Percentiles rank a stretch among this genome's conserved stretches.
Evolutionary conservation across 2,329 filamentous ascomycete species (phyloP).

Genomic region (Claviceps pusilla): DNA sequence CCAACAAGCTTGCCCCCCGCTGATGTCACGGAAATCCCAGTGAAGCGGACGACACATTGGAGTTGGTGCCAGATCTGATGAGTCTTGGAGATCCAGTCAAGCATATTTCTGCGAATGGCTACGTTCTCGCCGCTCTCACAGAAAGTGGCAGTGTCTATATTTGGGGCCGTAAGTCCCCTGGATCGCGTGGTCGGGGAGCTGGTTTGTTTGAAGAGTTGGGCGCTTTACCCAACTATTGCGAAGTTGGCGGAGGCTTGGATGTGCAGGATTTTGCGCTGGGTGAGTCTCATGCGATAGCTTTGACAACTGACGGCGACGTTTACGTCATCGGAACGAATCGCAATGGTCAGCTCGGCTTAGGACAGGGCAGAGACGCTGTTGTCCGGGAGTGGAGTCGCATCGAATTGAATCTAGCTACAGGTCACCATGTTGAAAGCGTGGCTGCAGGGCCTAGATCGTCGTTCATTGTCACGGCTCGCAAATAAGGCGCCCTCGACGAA

Average conservation of each 20-base stretch:
- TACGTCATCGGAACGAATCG: conserved; percentile 41
- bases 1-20: background rate
- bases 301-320: conserved; percentile 33
- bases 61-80: conserved; percentile 31
- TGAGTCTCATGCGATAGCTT: conserved; percentile 40
- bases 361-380: conserved; percentile 5
- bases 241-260: conserved; percentile 33
- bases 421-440: conserved; percentile 24
- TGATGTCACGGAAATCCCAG: conserved; percentile 13
- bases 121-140: conserved; percentile 42
- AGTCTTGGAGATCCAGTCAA: conserved; percentile 36
- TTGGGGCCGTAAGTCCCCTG: conserved; percentile 33
- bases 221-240: conserved; percentile 26
- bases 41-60: conserved; percentile 30
- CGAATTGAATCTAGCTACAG: conserved; percentile 12
- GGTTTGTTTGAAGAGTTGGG: conserved; percentile 16
- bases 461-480: conserved; percentile 27
- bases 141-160: conserved; percentile 42
- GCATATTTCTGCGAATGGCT: conserved; percentile 42
- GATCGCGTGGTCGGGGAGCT: conserved; percentile 8
- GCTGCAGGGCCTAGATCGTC: conserved; percentile 34
- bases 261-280: conserved; percentile 44
- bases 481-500: background rate
- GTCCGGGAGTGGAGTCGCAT: conserved; percentile 23
- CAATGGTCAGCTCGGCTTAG: conserved; percentile 45